phyloP scores from a whole-genome alignment of 2,329 filamentous ascomycete genomes.

The Cordyceps tenuipes region DNA sequence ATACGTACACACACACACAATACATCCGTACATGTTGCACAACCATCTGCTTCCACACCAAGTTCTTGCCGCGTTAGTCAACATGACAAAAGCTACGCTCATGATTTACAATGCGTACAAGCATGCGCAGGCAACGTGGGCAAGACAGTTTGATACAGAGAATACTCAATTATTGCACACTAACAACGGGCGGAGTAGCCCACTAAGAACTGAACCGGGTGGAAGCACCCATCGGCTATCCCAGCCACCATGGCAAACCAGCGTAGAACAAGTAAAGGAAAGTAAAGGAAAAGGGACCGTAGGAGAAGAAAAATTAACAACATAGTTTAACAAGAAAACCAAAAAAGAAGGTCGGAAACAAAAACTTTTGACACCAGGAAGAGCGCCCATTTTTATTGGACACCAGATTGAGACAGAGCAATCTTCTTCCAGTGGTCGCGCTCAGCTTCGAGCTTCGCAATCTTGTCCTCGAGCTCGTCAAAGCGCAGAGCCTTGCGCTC shows the following conservation, averaged over 20 bases:
- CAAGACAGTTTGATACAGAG: not conserved
- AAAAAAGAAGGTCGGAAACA: slow-evolving; percentile 18
- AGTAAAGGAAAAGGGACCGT: not conserved
- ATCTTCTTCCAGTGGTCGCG: slow-evolving; percentile 57
- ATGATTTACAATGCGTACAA: no score
- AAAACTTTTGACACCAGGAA: slow-evolving; percentile 15
- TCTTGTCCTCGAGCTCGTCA: slow-evolving; percentile 64
- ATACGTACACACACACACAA: no score
- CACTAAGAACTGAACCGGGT: not conserved
- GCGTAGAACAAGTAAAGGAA: not conserved
- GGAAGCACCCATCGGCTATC: slow-evolving; percentile 2
- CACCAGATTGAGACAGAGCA: slow-evolving; percentile 35
- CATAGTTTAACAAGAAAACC: slow-evolving; percentile 1
- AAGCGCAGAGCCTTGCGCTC: slow-evolving; percentile 74
- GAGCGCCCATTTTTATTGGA: slow-evolving; percentile 20
- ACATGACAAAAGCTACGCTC: no score
- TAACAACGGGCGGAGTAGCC: not conserved
- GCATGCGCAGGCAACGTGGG: no score
- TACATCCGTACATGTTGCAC: no score
- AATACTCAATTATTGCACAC: slow-evolving; percentile 9
- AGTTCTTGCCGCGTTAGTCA: no score
- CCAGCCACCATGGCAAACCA: slow-evolving; percentile 10
- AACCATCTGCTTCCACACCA: no score
- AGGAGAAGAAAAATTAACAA: not conserved
- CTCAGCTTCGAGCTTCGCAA: slow-evolving; percentile 59